Percentiles rank a stretch among this genome's conserved stretches.
Conservation (phyloP, 176 grass and related monocot genomes). For the Pontederia crassipes region DNA sequence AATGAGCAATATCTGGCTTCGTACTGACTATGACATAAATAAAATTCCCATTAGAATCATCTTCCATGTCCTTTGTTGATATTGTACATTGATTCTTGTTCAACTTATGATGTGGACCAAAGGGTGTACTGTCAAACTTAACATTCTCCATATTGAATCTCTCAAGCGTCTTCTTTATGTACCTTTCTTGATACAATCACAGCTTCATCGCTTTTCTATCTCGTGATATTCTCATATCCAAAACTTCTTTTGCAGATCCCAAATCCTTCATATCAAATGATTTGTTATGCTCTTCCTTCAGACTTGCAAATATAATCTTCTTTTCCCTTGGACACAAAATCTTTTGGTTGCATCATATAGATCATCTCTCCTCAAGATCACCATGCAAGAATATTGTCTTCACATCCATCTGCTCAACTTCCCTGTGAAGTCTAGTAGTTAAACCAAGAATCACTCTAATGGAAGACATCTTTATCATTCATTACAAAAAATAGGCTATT, state of each 20-base stretch:
- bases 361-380: background rate
- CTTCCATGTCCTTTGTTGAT: background rate
- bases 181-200: background rate
- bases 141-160: background rate
- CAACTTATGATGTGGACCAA: background rate
- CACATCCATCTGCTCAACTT: background rate
- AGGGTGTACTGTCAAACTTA: background rate
- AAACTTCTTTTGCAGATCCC: background rate
- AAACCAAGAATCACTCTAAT: too few relatives aligned
- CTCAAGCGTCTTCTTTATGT: too few relatives aligned
- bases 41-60: background rate
- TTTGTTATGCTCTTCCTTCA: background rate
- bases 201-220: background rate
- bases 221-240: background rate
- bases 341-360: background rate
- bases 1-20: background rate
- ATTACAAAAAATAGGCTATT: too few relatives aligned
- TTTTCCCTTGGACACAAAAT: background rate
- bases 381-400: too few relatives aligned
- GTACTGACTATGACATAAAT: background rate
- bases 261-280: slow-evolving; percentile 1
- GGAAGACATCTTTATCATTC: too few relatives aligned
- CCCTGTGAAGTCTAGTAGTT: background rate
- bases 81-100: background rate
- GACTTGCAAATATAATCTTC: background rate